Percentiles rank a stretch among this genome's conserved stretches.
phyloP scores from a whole-genome alignment of 495 filamentous ascomycete species.

The Chlorociboria aeruginascens region DNA sequence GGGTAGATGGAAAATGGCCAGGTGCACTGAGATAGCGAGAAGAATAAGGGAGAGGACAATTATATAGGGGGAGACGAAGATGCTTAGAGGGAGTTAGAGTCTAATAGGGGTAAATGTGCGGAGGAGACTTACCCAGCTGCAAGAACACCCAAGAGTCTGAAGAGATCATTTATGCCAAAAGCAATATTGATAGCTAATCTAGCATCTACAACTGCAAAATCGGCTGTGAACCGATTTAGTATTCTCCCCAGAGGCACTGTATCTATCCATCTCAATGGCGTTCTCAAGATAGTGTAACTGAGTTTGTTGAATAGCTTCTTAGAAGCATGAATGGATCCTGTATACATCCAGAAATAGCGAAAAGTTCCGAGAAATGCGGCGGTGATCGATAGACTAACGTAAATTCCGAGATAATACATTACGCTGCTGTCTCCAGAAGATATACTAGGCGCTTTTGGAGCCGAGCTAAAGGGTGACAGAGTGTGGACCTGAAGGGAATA shows the following conservation, averaged over 20 bases:
- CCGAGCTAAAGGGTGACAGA: conserved; percentile 20
- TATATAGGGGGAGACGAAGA: conserved; percentile 52
- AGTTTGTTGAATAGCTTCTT: conserved; percentile 16
- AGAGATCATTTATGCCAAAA: conserved; percentile 37
- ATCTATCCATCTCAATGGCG: conserved; percentile 68
- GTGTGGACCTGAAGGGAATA: conserved; percentile 27
- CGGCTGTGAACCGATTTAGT: conserved; percentile 68
- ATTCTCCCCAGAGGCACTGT: conserved; percentile 70
- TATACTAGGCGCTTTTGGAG: conserved; percentile 2
- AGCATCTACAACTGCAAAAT: conserved; percentile 62
- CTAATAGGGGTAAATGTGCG: background rate
- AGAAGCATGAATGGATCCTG: conserved; percentile 19
- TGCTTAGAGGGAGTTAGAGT: conserved; percentile 11
- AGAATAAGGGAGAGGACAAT: conserved; percentile 44
- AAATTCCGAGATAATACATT: conserved; percentile 54
- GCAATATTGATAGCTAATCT: conserved; percentile 46
- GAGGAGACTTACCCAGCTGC: conserved; percentile 28
- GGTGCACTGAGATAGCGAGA: conserved; percentile 40
- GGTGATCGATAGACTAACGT: conserved; percentile 46
- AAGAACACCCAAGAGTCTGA: conserved; percentile 45
- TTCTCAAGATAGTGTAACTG: conserved; percentile 51
- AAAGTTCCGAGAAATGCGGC: conserved; percentile 12
- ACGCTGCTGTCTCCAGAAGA: conserved; percentile 23
- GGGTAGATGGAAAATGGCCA: conserved; percentile 47
- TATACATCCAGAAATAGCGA: conserved; percentile 17